Evolutionary conservation across 2,329 filamentous ascomycete species (phyloP), one percentile per base, ranked within the genome.

Genomic region (Alternaria rosae): DNA sequence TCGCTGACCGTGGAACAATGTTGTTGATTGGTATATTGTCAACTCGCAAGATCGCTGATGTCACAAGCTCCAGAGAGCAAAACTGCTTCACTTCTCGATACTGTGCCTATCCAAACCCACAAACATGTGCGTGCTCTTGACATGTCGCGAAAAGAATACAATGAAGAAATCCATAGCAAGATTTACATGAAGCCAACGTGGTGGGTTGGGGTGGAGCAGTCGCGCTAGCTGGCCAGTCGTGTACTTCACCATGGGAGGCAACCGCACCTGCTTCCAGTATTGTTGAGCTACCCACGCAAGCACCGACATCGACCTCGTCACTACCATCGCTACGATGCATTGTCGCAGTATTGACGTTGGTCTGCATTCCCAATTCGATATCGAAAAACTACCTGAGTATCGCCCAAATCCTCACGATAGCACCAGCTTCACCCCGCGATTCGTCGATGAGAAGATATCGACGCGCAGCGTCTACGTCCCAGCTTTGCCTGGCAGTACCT

Each of bases 321-420:
- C 11, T 30, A 21, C 7, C 25, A 32, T 17, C 25, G 35, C 25
- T 43, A 60, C 45, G 5, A 79, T 79, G 76, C 71, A 58, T 4
- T 76, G 73, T 45, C 77, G 78, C 25, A 79, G 77, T 59, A 81
- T 83, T 61, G 76, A 68, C 23, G 62, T 83, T 38, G 68, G 72
- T 15, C 72, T 84, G 7, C 74, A 79, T 50, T 82, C 81, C 7
- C 81, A 82, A 50, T 80, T 79, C 68, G 80, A 80, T 58, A 75
- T 80, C 20, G 67, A 74, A 28, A 69, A 66, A 0, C 64, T 82
- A 11, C 79, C 81, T 5, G 81, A 83, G 47, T 81, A 77, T 57
- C 54, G 65, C 32, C 74, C 77, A 3, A 43, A 47, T 28, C 62
- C 65, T 10, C 66, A 50, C 3, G 61, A 64, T 30, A 63, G 62